Conservation (phyloP, 306 rosid genomes). For the Myrica gale region DNA sequence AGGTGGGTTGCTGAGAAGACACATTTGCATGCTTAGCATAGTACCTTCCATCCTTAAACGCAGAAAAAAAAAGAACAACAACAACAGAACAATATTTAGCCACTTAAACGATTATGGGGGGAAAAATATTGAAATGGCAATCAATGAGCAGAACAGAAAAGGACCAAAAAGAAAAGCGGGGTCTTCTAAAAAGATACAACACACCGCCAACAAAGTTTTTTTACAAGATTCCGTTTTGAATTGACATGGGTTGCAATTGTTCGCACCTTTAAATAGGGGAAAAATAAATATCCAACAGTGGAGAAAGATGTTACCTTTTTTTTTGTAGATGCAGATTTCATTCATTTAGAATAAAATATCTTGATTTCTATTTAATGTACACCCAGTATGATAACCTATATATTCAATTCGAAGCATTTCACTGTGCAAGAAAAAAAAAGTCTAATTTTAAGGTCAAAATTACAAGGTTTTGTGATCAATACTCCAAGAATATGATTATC, state of each 20-base stretch:
- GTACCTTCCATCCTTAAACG: neutral
- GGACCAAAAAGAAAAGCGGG: neutral
- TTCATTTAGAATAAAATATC: neutral
- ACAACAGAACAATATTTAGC: neutral
- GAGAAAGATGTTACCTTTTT: too few species aligned
- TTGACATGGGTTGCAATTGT: neutral
- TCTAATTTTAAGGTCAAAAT: neutral
- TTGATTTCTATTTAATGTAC: neutral
- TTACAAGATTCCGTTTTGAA: neutral
- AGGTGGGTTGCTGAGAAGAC: neutral
- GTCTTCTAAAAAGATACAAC: neutral
- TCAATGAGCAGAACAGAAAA: neutral
- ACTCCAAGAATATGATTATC: neutral
- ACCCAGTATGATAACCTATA: neutral
- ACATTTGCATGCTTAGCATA: neutral
- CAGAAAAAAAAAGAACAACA: neutral
- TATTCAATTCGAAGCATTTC: too few species aligned
- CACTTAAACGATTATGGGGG: neutral
- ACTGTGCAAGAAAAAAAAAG: neutral
- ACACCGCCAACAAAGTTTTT: neutral
- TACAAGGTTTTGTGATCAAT: neutral
- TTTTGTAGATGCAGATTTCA: neutral
- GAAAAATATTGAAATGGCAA: neutral
- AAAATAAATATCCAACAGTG: too few species aligned
- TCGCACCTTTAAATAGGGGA: neutral